A percentile compares a stretch with the other conserved stretches of the same genome.
These are phyloP conservation scores for Zasmidium angulare DNA, from an alignment of 2,329 filamentous ascomycete genomes.

Conservation along the genomic window DNA sequence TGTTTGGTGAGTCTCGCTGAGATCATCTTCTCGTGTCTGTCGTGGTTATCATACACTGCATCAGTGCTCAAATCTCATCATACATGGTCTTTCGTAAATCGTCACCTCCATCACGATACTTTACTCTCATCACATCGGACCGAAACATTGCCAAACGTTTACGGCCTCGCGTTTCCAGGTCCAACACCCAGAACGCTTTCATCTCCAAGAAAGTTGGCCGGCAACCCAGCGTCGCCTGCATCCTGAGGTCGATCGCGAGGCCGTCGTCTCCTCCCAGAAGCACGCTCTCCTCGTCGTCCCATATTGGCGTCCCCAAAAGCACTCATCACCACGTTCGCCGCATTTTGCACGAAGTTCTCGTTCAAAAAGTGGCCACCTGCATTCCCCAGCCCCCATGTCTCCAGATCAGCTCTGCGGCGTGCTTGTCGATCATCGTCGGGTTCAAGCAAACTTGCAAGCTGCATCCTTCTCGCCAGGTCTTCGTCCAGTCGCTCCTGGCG, in stretches of 20 bases:
- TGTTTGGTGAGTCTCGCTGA: too few species aligned
- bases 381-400: slow-evolving; percentile 48
- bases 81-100: too few species aligned
- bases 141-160: too few species aligned
- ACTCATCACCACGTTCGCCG: slow-evolving; percentile 33
- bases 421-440: slow-evolving; percentile 25
- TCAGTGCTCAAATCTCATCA: too few species aligned
- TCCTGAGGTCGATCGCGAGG: slow-evolving; percentile 17
- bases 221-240: slow-evolving; percentile 27
- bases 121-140: too few species aligned
- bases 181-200: slow-evolving; percentile 33
- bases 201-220: slow-evolving; percentile 35
- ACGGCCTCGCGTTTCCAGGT: background rate
- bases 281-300: slow-evolving; percentile 32
- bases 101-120: too few species aligned
- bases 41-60: too few species aligned
- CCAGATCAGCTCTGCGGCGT: slow-evolving; percentile 37
- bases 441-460: slow-evolving; percentile 42
- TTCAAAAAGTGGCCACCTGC: slow-evolving; percentile 60
- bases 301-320: slow-evolving; percentile 34
- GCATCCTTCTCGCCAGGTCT: slow-evolving; percentile 52
- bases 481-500: slow-evolving; percentile 50
- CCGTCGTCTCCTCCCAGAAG: slow-evolving; percentile 29
- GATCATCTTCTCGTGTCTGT: too few species aligned
- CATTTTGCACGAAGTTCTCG: slow-evolving; percentile 52